Percentiles rank a stretch among this genome's conserved stretches.
Evolutionary conservation across 495 filamentous ascomycete species (phyloP).

Genomic region (Aspergillus hancockii): DNA sequence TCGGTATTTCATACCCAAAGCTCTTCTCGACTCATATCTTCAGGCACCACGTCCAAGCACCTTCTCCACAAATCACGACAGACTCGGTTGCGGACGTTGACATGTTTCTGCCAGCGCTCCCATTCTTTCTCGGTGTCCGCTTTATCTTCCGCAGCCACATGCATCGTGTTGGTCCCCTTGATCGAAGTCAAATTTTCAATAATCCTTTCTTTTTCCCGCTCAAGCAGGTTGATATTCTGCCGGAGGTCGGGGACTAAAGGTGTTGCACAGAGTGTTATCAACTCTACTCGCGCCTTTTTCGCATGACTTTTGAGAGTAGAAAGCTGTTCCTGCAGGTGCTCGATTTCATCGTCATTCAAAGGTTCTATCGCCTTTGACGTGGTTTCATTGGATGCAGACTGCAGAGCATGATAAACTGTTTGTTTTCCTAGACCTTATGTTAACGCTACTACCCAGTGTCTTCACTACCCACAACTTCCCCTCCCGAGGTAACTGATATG

Average conservation of each 20-base stretch:
- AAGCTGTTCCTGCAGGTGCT: constrained; percentile 51
- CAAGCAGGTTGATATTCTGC: constrained; percentile 44
- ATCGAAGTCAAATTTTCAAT: constrained; percentile 39
- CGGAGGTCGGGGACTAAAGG: constrained; percentile 56
- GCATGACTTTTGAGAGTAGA: constrained; percentile 47
- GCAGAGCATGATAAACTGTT: constrained; percentile 61
- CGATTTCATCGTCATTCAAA: constrained; percentile 53
- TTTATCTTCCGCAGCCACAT: constrained; percentile 48
- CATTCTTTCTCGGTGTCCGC: constrained; percentile 49
- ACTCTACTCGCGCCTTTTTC: constrained; percentile 50
- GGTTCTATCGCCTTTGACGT: constrained; percentile 46
- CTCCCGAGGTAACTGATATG: background rate
- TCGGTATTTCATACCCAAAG: constrained; percentile 46
- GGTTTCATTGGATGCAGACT: constrained; percentile 47
- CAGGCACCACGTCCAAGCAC: constrained; percentile 49
- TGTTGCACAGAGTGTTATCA: constrained; percentile 48
- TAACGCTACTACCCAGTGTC: background rate
- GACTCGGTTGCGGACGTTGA: constrained; percentile 48
- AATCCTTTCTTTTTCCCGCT: constrained; percentile 46
- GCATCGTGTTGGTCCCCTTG: constrained; percentile 28
- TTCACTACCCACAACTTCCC: background rate
- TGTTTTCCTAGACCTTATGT: constrained; percentile 53
- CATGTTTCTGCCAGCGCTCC: constrained; percentile 52
- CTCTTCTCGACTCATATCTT: constrained; percentile 45
- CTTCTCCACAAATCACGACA: constrained; percentile 53